Conservation (phyloP, 2,329 filamentous ascomycete species). For the Alternaria angustiovoidea region DNA sequence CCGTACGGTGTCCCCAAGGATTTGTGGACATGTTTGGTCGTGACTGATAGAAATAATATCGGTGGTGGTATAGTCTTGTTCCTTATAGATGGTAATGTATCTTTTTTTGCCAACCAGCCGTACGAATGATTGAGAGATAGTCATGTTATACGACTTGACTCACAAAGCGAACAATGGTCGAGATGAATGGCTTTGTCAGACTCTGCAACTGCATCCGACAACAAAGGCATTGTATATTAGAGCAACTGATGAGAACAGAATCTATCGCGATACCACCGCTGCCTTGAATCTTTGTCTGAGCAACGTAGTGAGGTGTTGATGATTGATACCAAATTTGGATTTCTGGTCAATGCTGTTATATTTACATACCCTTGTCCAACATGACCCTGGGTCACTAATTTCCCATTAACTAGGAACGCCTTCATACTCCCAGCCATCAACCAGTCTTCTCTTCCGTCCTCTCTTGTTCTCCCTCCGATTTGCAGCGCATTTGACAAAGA, state of each 20-base stretch:
- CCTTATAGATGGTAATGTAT: not conserved
- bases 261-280: not conserved
- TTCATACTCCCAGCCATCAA: conserved; percentile 71
- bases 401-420: conserved; percentile 62
- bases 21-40: not conserved
- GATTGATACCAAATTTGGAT: not conserved
- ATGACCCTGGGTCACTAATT: not conserved
- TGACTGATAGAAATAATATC: not conserved
- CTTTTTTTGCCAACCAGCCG: not conserved
- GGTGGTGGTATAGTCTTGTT: not conserved
- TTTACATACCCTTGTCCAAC: not conserved
- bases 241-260: not conserved
- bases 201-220: not conserved
- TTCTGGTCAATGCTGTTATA: not conserved
- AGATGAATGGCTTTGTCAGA: not conserved
- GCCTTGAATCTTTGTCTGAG: not conserved
- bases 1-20: not conserved
- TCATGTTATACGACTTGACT: conserved; percentile 1
- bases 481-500: conserved; percentile 71
- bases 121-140: not conserved
- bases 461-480: conserved; percentile 64
- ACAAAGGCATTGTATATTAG: not conserved
- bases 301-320: not conserved
- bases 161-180: not conserved
- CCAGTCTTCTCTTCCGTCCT: conserved; percentile 57